phyloP scores from a whole-genome alignment of 2,329 filamentous ascomycete genomes.

The Mycocentrospora acerina region DNA sequence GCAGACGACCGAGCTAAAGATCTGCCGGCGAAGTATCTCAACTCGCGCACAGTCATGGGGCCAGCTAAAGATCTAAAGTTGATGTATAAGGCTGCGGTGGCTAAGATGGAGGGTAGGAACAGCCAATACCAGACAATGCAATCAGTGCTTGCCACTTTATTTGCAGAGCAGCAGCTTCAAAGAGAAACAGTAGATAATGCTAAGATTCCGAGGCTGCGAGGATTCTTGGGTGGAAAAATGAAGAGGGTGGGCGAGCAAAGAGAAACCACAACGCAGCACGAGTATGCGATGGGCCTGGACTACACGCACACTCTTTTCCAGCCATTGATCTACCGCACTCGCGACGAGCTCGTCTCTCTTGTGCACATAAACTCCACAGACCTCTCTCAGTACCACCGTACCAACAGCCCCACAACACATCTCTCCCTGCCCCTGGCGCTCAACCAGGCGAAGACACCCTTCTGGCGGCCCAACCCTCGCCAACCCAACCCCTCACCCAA shows the following conservation, averaged over 20 bases:
- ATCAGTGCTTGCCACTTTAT: constrained; percentile 53
- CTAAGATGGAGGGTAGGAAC: constrained; percentile 37
- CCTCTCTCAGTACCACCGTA: constrained; percentile 38
- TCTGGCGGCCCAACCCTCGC: constrained; percentile 30
- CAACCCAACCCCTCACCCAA: constrained; percentile 31
- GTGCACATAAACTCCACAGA: constrained; percentile 38
- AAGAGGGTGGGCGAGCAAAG: constrained; percentile 40
- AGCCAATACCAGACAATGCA: constrained; percentile 42
- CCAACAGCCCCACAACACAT: constrained; percentile 29
- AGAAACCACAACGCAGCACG: constrained; percentile 40
- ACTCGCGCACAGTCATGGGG: constrained; percentile 54
- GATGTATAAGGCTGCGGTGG: constrained; percentile 48
- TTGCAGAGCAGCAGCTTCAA: constrained; percentile 56
- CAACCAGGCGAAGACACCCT: constrained; percentile 28
- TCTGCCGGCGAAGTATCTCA: constrained; percentile 47
- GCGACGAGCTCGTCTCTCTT: constrained; percentile 30
- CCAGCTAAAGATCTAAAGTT: constrained; percentile 51
- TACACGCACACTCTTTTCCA: constrained; percentile 54
- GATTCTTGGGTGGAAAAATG: constrained; percentile 28
- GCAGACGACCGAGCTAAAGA: constrained; percentile 39
- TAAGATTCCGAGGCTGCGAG: constrained; percentile 18
- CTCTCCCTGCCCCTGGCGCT: constrained; percentile 44
- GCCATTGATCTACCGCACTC: constrained; percentile 25
- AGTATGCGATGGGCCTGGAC: constrained; percentile 56
- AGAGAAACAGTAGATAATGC: constrained; percentile 43